A percentile compares a stretch with the other conserved stretches of the same genome.
Conservation (phyloP, 1,139 yeast genomes). For the Candida sojae region DNA sequence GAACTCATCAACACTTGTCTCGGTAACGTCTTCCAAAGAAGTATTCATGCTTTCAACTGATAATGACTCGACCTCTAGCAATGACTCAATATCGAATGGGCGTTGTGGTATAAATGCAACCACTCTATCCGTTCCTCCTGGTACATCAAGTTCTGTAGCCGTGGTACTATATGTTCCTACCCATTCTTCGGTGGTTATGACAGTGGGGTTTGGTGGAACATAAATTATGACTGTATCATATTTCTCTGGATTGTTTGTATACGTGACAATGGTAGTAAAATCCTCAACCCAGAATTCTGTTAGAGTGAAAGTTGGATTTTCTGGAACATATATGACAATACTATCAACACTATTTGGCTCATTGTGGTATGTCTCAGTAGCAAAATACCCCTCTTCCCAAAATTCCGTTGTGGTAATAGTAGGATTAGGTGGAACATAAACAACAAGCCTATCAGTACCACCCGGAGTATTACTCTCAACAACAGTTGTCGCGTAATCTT, state of each 20-base stretch:
- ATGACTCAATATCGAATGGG: constrained; percentile 10
- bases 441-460: constrained; percentile 13
- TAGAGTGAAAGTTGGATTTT: background rate
- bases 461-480: constrained; percentile 9
- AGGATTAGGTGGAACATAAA: constrained; percentile 16
- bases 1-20: no score
- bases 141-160: background rate
- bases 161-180: background rate
- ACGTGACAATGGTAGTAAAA: constrained; percentile 11
- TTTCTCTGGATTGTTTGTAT: constrained; percentile 6
- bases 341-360: constrained; percentile 17
- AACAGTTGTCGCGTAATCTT: constrained; percentile 8
- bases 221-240: constrained; percentile 19
- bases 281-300: constrained; percentile 14
- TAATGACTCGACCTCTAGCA: no score
- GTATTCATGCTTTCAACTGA: no score
- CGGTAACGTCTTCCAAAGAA: no score
- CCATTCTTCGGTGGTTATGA: constrained; percentile 14
- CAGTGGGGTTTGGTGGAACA: constrained; percentile 16
- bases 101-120: constrained; percentile 9
- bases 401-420: constrained; percentile 3
- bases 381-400: constrained; percentile 10
- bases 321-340: constrained; percentile 14
- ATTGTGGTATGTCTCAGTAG: constrained; percentile 11
- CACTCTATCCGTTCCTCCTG: background rate